Conservation (phyloP, 306 rosid species). For the Quercus cerris region DNA sequence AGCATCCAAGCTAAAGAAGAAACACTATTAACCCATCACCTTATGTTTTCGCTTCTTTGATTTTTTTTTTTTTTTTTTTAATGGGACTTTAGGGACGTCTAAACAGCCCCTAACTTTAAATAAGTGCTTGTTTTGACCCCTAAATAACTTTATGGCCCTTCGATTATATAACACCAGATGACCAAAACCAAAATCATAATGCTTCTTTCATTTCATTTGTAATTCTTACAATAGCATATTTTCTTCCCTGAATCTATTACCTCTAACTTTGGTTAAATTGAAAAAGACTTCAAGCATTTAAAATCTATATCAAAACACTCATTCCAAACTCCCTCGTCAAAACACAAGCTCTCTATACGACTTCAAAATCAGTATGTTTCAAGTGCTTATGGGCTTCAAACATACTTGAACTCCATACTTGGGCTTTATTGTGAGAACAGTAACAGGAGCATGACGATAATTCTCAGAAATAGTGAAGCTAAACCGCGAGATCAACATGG, state of each 20-base stretch:
- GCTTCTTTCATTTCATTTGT: constrained; percentile 18
- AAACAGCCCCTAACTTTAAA: constrained; percentile 10
- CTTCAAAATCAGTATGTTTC: not conserved
- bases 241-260: constrained; percentile 25
- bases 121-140: constrained; percentile 13
- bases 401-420: constrained; percentile 89
- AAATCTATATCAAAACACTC: not conserved
- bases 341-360: not conserved
- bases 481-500: constrained; percentile 68
- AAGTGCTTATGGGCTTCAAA: constrained; percentile 55
- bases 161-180: not conserved
- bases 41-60: constrained; percentile 11
- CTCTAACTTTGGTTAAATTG: constrained; percentile 1
- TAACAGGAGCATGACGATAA: constrained; percentile 91
- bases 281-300: constrained; percentile 16
- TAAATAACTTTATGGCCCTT: constrained; percentile 2
- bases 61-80: not conserved
- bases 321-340: not conserved
- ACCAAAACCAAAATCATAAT: constrained; percentile 17
- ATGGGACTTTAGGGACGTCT: constrained; percentile 18
- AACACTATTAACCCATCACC: constrained; percentile 4
- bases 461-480: constrained; percentile 61
- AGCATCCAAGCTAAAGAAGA: constrained; percentile 2
- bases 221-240: constrained; percentile 27
- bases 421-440: constrained; percentile 87